Base-by-base conservation (phyloP, 768 basidiomycete genomes). In the Serendipita indica region DNA sequence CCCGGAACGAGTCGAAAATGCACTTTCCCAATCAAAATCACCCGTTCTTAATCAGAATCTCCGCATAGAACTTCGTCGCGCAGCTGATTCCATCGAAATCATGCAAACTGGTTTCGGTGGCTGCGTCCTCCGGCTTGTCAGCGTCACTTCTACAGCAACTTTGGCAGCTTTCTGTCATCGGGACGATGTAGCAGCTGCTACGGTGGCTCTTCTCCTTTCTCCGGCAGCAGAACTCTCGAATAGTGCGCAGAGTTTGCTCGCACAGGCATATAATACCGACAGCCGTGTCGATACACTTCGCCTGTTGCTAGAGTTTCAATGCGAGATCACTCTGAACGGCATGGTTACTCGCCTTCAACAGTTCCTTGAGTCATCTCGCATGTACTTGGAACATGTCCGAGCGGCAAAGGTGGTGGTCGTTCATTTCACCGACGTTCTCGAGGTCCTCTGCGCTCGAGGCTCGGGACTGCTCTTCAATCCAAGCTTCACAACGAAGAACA, bases 351-450 rank as follows among this genome's bases (percentile, higher is more conserved):
- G 82, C 65, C 75, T 98, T 7, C 69, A 72, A 25, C 77, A 70
- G 1, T 97, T 91, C 71, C 74, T 75, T 56, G 70, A 72, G 14
- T 79, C 81, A 62, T 85, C 88, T 0, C 69, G 73, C 10, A 64
- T 66, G 12, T 77, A 89, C 3, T 84, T 87, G 0, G 96, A 98
- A 67, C 93, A 92, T 0, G 90, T 89, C 67, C 82, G 77, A 52
- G 67, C 91, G n/a, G 89, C 96, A 3, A 88, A 87, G 64, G 83
- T 88, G 18, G 79, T 97, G 22, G 96, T 96, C 16, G 82, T 85
- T 2, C 94, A 92, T 69, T 77, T 97, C 64, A 89, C 89, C 12
- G 96, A 99, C 66, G 79, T 96, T 60, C 79, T 97, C 59, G 92
- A 97, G 34, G 84, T 84, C 3, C 77, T 98, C 1, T 94, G 90